A percentile compares a stretch with the other conserved stretches of the same genome.
phyloP scores from a whole-genome alignment of 257 asterid species.

The Voacanga thouarsii region DNA sequence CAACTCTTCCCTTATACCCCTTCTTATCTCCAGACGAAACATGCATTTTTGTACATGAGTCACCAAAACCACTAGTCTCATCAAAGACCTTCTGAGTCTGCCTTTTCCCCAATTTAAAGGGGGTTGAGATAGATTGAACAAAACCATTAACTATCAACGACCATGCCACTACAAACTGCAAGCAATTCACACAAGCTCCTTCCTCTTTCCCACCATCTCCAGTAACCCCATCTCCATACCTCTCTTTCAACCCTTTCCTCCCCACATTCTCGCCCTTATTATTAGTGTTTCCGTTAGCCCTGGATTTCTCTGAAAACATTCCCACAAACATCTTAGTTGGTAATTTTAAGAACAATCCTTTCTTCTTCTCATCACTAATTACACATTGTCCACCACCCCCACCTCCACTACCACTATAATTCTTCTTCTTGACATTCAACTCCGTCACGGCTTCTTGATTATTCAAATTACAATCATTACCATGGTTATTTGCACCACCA shows the following conservation, averaged over 20 bases:
- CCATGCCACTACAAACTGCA: constrained; percentile 64
- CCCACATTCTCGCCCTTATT: constrained; percentile 27
- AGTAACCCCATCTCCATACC: constrained; percentile 30
- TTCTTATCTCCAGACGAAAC: constrained; percentile 27
- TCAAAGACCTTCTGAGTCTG: constrained; percentile 39
- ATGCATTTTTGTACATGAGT: constrained; percentile 24
- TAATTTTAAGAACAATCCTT: constrained; percentile 32
- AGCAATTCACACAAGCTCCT: constrained; percentile 46
- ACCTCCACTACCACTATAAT: constrained; percentile 14
- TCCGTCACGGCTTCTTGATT: constrained; percentile 28
- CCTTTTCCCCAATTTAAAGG: constrained; percentile 56
- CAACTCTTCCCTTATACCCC: constrained; percentile 20
- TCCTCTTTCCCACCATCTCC: constrained; percentile 42
- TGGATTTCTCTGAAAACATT: constrained; percentile 47
- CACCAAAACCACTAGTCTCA: constrained; percentile 26
- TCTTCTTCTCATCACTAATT: constrained; percentile 45
- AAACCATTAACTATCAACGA: constrained; percentile 60
- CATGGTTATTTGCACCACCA: constrained; percentile 25
- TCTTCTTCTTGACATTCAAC: constrained; percentile 41
- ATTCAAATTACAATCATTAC: constrained; percentile 19
- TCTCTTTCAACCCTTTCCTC: constrained; percentile 59
- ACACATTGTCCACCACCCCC: constrained; percentile 22
- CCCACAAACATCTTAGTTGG: constrained; percentile 61
- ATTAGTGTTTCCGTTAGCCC: constrained; percentile 29
- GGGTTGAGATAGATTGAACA: constrained; percentile 68